Conservation (phyloP, 2,329 filamentous ascomycete genomes). For the Colletotrichum euphorbiae region DNA sequence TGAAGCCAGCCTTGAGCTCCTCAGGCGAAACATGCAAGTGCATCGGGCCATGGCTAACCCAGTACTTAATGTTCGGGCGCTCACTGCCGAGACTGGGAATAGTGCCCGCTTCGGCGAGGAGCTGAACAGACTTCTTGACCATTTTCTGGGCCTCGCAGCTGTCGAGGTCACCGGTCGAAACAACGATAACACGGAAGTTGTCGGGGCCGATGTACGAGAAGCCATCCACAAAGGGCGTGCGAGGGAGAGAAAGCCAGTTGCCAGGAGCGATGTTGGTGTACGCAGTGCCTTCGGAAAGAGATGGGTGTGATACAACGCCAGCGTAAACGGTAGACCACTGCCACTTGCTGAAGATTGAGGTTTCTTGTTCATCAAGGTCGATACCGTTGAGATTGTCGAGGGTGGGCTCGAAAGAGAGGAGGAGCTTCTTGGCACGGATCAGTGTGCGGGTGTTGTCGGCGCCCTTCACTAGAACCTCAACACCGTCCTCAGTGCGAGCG, state of each 20-base stretch:
- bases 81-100: conserved; percentile 39
- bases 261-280: conserved; percentile 46
- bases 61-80: conserved; percentile 44
- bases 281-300: conserved; percentile 44
- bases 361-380: conserved; percentile 48
- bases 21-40: conserved; percentile 47
- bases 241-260: conserved; percentile 45
- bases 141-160: conserved; percentile 43
- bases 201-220: conserved; percentile 45
- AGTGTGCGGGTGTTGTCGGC: conserved; percentile 35
- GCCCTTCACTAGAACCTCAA: conserved; percentile 47
- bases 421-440: conserved; percentile 49
- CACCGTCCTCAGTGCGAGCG: conserved; percentile 46
- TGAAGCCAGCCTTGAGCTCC: conserved; percentile 50
- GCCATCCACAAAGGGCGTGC: conserved; percentile 45
- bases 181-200: conserved; percentile 46
- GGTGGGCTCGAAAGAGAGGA: conserved; percentile 52
- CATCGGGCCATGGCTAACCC: conserved; percentile 48
- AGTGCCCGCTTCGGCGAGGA: conserved; percentile 42
- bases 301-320: conserved; percentile 48
- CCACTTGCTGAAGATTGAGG: conserved; percentile 47
- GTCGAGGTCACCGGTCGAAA: conserved; percentile 42
- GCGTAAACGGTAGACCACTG: conserved; percentile 48
- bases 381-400: conserved; percentile 47
- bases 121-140: conserved; percentile 42